These are phyloP conservation scores for Acer saccharum DNA, from an alignment of 345 rosid species.

Conservation along the genomic window DNA sequence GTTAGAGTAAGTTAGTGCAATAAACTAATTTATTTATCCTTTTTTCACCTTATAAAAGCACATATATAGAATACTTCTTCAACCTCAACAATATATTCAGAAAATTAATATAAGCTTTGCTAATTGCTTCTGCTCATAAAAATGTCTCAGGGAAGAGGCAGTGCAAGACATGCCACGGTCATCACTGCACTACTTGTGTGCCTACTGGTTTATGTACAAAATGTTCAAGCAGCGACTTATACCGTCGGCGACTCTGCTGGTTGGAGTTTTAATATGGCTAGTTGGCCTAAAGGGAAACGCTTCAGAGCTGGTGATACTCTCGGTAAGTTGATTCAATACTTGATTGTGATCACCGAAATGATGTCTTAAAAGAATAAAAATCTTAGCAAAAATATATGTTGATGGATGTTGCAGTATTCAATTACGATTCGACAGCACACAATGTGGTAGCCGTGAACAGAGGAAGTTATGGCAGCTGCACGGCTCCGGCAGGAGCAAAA, in stretches of 20 bases:
- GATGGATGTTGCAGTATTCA: conserved; percentile 40
- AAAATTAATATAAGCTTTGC: no score
- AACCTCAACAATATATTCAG: not conserved
- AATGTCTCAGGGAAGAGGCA: conserved; percentile 52
- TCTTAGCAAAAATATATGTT: not conserved
- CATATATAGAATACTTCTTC: not conserved
- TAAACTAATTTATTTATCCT: no score
- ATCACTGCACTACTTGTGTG: conserved; percentile 13
- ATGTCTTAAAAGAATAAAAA: no score
- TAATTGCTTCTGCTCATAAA: not conserved
- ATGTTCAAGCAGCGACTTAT: conserved; percentile 35
- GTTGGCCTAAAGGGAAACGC: conserved; percentile 54
- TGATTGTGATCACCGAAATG: no score
- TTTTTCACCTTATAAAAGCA: not conserved
- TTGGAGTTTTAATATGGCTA: conserved; percentile 41
- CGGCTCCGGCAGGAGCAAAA: conserved; percentile 35
- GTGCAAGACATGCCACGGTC: conserved; percentile 29
- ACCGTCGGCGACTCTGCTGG: conserved; percentile 49
- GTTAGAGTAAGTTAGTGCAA: no score
- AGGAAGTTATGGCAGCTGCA: conserved; percentile 39
- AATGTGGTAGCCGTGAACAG: conserved; percentile 48
- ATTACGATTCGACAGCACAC: conserved; percentile 42
- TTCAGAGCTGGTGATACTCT: conserved; percentile 55
- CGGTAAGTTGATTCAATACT: conserved; percentile 24
- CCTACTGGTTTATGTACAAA: conserved; percentile 20